Evolutionary conservation across 192 early-diverging fungal species (phyloP).

Genomic region (Phlyctochytrium bullatum): DNA sequence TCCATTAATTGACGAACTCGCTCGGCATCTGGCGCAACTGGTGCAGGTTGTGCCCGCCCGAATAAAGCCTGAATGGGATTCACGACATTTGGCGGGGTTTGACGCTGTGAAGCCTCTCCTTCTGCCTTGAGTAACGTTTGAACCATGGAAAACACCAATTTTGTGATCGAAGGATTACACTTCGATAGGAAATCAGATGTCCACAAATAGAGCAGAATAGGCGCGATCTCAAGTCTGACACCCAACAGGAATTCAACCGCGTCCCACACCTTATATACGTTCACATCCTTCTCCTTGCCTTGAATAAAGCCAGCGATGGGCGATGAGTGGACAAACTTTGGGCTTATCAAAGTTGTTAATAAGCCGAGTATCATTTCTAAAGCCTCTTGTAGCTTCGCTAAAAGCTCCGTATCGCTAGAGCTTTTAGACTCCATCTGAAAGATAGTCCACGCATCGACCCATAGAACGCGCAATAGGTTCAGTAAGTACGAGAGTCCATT

Average conservation of each 20-base stretch:
- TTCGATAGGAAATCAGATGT: constrained; percentile 53
- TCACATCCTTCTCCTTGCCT: constrained; percentile 54
- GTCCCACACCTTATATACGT: constrained; percentile 63
- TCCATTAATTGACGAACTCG: constrained; percentile 71
- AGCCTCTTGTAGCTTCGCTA: constrained; percentile 39
- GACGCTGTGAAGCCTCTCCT: constrained; percentile 62
- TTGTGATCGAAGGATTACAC: constrained; percentile 50
- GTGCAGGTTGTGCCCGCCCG: constrained; percentile 22
- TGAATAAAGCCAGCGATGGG: constrained; percentile 56
- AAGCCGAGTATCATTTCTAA: constrained; percentile 61
- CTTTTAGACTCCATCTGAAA: constrained; percentile 16
- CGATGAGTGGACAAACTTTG: constrained; percentile 72
- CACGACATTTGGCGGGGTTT: constrained; percentile 2
- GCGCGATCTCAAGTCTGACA: constrained; percentile 59
- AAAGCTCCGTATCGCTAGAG: constrained; percentile 38
- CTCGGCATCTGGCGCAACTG: constrained; percentile 57
- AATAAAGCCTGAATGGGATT: constrained; percentile 1
- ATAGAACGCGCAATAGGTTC: constrained; percentile 28
- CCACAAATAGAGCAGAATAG: constrained; percentile 64
- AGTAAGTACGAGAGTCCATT: constrained; percentile 47
- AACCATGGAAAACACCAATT: constrained; percentile 53
- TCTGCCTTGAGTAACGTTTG: constrained; percentile 70
- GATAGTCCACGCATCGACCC: constrained; percentile 40
- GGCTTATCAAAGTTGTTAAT: constrained; percentile 66
- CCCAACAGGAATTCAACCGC: constrained; percentile 65